Evolutionary conservation across 148 eudicot genomes (phyloP), one percentile per base, ranked within the genome.

Genomic region (Chenopodium formosanum): DNA sequence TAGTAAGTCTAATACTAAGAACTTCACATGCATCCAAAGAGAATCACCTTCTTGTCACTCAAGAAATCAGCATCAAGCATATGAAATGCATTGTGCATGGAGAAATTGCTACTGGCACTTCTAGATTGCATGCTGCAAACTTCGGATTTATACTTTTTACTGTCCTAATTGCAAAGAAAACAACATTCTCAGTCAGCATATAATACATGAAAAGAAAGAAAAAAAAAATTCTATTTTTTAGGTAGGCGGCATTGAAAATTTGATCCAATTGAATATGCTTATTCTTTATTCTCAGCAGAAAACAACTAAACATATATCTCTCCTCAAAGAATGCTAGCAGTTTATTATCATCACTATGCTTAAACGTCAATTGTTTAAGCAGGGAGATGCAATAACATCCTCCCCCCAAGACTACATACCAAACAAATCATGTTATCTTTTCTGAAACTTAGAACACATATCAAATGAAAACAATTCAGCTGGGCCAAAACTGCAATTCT

Each of bases 11-110:
- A 20, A 27, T 48, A 6, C 4, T 29, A 19, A 14, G n/a, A 79
- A 47, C 25, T 25, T 4, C 52, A 60, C 60, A 47, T 14, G 52
- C 13, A 77, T 69, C 34, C 69, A 40, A 80, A 32, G 60, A 46
- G 65, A 20, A 78, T n/a, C 75, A 95, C 98, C 97, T 93, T 86
- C 22, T 84, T 52, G 22, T 84, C 82, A 77, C 84, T 79, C 82
- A 95, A 91, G 79, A 95, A 91, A 72, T 53, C 84, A 22, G 96
- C 92, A 88, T 91, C 97, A 78, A 95, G 76, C 86, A 95, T 84
- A 52, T 74, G 62, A 75, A 93, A 93, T 23, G 86, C 88, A 64
- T 84, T 66, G 44, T 79, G 68, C 12, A 88, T 70, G 1, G 74
- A 25, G n/a, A 84, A 86, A 64, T 62, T 85, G 34, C 63, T 71